Conservation (phyloP, 1,139 yeast genomes). For the Waltiozyma sp. region DNA sequence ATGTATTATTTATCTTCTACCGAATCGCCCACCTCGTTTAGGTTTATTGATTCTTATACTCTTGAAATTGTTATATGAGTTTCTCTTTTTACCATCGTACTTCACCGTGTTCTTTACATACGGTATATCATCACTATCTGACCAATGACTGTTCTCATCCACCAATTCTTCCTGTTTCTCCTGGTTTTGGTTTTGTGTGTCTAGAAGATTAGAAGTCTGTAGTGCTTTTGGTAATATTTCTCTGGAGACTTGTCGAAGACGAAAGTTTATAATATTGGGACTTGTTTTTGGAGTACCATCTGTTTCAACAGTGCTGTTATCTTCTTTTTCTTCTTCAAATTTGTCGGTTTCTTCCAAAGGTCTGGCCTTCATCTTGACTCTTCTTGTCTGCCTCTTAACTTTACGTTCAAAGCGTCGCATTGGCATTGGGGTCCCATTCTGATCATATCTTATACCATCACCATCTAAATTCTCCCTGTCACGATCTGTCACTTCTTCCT, state of each 20-base stretch:
- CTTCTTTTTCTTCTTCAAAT: constrained; percentile 3
- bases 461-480: constrained; percentile 16
- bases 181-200: too few relatives aligned
- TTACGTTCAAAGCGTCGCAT: constrained; percentile 18
- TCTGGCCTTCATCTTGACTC: constrained; percentile 45
- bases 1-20: not conserved
- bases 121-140: constrained; percentile 20
- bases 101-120: constrained; percentile 11
- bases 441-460: too few relatives aligned
- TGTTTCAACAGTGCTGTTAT: not conserved
- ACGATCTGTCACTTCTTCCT: constrained; percentile 7
- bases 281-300: not conserved
- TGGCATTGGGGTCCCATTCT: constrained; percentile 6
- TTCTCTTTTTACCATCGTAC: not conserved
- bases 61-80: not conserved
- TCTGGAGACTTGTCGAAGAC: not conserved
- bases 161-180: constrained; percentile 6
- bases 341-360: constrained; percentile 9
- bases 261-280: not conserved
- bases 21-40: not conserved
- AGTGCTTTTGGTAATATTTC: not conserved
- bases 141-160: constrained; percentile 16
- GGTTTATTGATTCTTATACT: not conserved
- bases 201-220: not conserved
- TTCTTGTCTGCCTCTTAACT: constrained; percentile 51